Conservation (phyloP, 306 rosid genomes). For the cucumber (Cucumis sativus) region DNA sequence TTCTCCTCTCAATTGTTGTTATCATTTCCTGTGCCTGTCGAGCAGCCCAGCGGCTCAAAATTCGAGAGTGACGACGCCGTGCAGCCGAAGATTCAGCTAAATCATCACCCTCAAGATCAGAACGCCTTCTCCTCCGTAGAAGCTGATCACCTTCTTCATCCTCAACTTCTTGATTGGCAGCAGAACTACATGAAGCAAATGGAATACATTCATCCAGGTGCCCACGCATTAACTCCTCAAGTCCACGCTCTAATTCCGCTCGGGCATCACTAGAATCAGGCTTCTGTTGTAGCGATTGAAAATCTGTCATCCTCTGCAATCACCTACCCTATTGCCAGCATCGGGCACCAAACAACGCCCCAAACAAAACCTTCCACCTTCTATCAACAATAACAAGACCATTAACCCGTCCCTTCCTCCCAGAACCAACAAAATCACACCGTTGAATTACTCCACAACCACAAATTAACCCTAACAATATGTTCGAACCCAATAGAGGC, state of each 20-base stretch:
- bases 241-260: conserved; percentile 65
- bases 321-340: conserved; percentile 16
- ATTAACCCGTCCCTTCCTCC: conserved; percentile 25
- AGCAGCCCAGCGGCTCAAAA: conserved; percentile 95
- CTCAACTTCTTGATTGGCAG: conserved; percentile 59
- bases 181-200: conserved; percentile 88
- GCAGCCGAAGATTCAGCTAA: conserved; percentile 90
- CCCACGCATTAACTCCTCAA: conserved; percentile 89
- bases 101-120: conserved; percentile 92
- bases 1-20: conserved; percentile 95
- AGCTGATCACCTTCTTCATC: conserved; percentile 87
- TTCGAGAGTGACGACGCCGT: conserved; percentile 69
- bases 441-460: conserved; percentile 6
- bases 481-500: conserved; percentile 11
- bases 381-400: background rate
- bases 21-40: conserved; percentile 99
- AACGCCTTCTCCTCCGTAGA: conserved; percentile 80
- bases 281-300: conserved; percentile 80
- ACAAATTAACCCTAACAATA: conserved; percentile 25
- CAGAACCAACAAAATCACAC: conserved; percentile 7
- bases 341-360: background rate
- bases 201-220: conserved; percentile 95
- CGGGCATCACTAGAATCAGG: conserved; percentile 80
- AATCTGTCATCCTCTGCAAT: conserved; percentile 65
- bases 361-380: background rate